Conservation (phyloP, 2,329 filamentous ascomycete species). For the Neoarthrinium moseri region DNA sequence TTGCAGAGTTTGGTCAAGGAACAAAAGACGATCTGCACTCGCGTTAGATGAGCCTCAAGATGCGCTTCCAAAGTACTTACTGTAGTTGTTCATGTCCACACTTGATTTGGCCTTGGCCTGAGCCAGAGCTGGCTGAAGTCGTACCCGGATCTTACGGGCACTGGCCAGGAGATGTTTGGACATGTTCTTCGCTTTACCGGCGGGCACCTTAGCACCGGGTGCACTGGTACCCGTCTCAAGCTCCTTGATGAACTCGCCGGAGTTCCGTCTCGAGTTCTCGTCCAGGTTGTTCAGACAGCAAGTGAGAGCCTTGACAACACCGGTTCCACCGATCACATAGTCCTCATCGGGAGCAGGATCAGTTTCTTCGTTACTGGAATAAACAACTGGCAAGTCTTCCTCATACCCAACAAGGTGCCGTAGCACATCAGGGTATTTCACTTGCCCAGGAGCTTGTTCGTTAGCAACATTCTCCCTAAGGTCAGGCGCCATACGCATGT, state of each 20-base stretch:
- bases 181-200: slow-evolving; percentile 81
- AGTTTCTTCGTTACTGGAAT: slow-evolving; percentile 53
- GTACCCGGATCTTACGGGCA: slow-evolving; percentile 81
- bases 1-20: slow-evolving; percentile 84
- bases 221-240: slow-evolving; percentile 49
- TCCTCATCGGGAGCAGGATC: slow-evolving; percentile 81
- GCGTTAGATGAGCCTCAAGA: slow-evolving; percentile 19
- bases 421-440: slow-evolving; percentile 74
- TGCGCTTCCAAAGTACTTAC: slow-evolving; percentile 48
- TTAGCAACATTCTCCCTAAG: slow-evolving; percentile 28
- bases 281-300: slow-evolving; percentile 84
- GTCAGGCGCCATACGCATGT: slow-evolving; percentile 76
- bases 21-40: slow-evolving; percentile 68
- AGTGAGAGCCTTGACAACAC: slow-evolving; percentile 88
- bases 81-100: slow-evolving; percentile 71
- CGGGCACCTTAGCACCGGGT: slow-evolving; percentile 37
- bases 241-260: slow-evolving; percentile 52
- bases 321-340: slow-evolving; percentile 93
- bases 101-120: slow-evolving; percentile 67
- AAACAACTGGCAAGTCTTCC: slow-evolving; percentile 42
- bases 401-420: slow-evolving; percentile 81
- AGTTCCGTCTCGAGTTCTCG: slow-evolving; percentile 57
- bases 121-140: slow-evolving; percentile 79
- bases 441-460: slow-evolving; percentile 30
- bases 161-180: slow-evolving; percentile 85